Evolutionary conservation across 257 asterid species (phyloP).

Genomic region (Solanum infundibuliforme): DNA sequence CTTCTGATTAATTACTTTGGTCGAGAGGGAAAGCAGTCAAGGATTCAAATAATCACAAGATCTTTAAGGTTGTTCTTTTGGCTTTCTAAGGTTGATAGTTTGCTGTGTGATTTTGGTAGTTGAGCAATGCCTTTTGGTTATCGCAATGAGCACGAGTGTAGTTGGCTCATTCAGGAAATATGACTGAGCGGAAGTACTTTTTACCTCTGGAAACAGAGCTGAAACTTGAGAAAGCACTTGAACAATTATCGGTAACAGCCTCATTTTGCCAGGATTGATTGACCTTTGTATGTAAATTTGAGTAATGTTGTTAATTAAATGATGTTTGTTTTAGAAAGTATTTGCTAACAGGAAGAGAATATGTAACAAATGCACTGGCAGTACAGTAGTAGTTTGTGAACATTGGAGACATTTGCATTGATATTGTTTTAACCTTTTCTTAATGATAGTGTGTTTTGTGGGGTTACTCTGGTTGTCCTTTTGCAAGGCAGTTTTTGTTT

Average conservation of each 20-base stretch:
- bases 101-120: slow-evolving; percentile 16
- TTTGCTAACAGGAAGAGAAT: background rate
- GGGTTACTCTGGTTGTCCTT: background rate
- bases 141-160: background rate
- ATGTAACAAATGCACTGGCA: background rate
- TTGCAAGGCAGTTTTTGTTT: background rate
- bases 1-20: slow-evolving; percentile 26
- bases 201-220: background rate
- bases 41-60: background rate
- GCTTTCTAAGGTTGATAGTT: slow-evolving; percentile 20
- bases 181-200: background rate
- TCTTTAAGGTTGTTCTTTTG: slow-evolving; percentile 40
- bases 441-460: background rate
- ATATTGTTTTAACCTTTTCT: background rate
- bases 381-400: background rate
- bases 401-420: background rate
- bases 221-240: background rate
- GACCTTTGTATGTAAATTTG: background rate
- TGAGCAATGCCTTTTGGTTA: background rate
- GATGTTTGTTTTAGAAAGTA: background rate
- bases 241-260: background rate
- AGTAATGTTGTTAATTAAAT: background rate
- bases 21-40: background rate
- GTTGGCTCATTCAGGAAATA: background rate
- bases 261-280: background rate